Evolutionary conservation across 352 stramenopile species (phyloP), one percentile per base, ranked within the genome.

Genomic region (Phytophthora aleatoria): DNA sequence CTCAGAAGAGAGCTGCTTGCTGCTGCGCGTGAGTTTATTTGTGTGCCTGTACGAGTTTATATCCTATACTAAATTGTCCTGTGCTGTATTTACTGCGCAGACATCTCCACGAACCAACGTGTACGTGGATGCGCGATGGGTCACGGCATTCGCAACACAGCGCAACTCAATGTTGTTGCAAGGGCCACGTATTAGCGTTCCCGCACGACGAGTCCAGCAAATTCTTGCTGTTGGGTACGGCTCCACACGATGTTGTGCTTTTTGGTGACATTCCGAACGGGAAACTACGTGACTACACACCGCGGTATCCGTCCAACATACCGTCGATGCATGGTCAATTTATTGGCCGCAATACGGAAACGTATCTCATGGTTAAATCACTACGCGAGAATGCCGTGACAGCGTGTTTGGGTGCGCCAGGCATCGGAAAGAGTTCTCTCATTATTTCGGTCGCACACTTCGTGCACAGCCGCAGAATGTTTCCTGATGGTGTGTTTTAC

Each of bases 311-410:
- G 20, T 91, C 83, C 5, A 92, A 83, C 7, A 89, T 94, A 45
- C 85, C 85, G 5, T 91, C 80, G 12, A 92, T 94, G 83, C 82
- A 92, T 56, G 84, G 83, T 7, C 85, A 92, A 73, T 94, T 94
- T 64, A 89, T 94, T 43, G 85, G 85, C 1, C 82, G 83, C 31
- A 89, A 91, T 50, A 83, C 81, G 8, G 85, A 94, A 67, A 92
- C 82, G 16, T 94, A 91, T 48, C 43, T 90, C 31, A 79, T 94
- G 63, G 82, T 94, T 35, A 87, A 86, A 26, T 90, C 85, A 10
- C 48, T 94, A n/a, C 66, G 67, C 11, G 73, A 89, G n/a, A 91
- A 90, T 57, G 75, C 85, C 0, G 85, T 92, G 45, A 92, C 85
- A 12, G 79, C 77, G 11, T 94, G 85, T 41, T 67, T 91, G 4